Evolutionary conservation across 1,284 basidiomycete genomes (phyloP), one percentile per base, ranked within the genome.

Genomic region (Thecaphora thlaspeos): DNA sequence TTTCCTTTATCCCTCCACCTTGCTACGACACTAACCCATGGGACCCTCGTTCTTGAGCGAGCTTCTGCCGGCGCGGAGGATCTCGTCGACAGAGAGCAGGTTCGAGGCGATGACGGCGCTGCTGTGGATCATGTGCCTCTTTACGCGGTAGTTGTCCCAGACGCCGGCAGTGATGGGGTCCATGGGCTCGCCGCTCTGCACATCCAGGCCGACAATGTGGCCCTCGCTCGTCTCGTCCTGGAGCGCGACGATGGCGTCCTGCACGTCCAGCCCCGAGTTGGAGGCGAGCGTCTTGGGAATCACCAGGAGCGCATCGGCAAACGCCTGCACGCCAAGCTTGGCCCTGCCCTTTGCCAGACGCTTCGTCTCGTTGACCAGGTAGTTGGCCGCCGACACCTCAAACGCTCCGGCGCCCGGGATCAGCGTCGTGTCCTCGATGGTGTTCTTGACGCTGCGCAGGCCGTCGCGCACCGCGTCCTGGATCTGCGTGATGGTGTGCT

Each of bases 81-180:
- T 95, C 81, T 97, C 93, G 79, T 97, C 93, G 26, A 91, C 94
- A 40, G 90, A 91, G 19, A 98, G 81, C 54, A 98, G 82, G 80
- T 98, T 98, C 68, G 95, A 87, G 19, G 92, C 94, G 73, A 99
- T 98, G 61, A 98, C 95, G 59, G 94, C 93, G 80, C 91, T 94
- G 54, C 56, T 93, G 78, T 98, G 94, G 52, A 99, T 81, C 91
- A 98, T 95, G 77, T 98, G 95, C 61, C 94, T 83, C 82, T 98
- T 98, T 59, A 98, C 95, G 56, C 95, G 84, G 80, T 96, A 98
- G 81, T 98, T 98, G 80, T 99, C 95, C 93, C 94, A 98, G 18
- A 99, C 87, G 37, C 95, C 95, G 75, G 91, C 88, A 4, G 90
- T 87, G 15, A 90, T 88, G 7, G 95, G 94, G 77, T 99, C 94